Conservation (phyloP, 1,139 yeast species). For the Sugiyamaella grinbergsii region DNA sequence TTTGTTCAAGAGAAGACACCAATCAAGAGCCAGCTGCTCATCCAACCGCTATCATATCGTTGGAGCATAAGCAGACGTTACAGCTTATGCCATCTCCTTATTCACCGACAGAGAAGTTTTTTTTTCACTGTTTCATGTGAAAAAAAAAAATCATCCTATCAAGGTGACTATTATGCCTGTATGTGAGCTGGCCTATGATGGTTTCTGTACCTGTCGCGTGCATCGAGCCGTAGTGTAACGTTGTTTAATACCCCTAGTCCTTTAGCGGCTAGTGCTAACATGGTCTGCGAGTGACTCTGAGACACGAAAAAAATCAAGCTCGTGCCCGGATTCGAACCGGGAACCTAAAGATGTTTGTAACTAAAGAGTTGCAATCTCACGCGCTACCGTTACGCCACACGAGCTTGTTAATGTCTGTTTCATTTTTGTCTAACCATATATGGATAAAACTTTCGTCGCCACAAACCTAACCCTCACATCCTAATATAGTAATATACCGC, state of each 20-base stretch:
- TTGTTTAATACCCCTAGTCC: too few species aligned
- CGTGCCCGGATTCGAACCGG: conserved; percentile 20
- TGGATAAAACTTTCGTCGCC: too few species aligned
- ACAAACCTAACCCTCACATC: too few species aligned
- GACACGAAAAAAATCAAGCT: conserved; percentile 10
- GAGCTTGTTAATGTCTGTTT: conserved; percentile 3
- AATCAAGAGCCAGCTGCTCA: too few species aligned
- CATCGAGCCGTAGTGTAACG: neutral
- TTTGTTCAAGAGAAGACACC: too few species aligned
- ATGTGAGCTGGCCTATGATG: neutral
- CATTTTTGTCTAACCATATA: neutral
- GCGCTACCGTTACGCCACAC: conserved; percentile 21
- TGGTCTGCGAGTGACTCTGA: neutral
- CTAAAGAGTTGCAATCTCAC: conserved; percentile 18
- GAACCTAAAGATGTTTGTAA: conserved; percentile 19
- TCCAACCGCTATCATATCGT: too few species aligned
- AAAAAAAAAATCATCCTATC: too few species aligned
- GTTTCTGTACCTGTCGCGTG: conserved; percentile 5
- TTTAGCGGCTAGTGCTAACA: too few species aligned
- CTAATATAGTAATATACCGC: too few species aligned
- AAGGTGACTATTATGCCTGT: neutral
- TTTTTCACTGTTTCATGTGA: conserved; percentile 8
- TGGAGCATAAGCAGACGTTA: too few species aligned
- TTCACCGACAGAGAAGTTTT: too few species aligned
- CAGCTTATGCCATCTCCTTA: too few species aligned